A percentile compares a stretch with the other conserved stretches of the same genome.
Evolutionary conservation across 495 filamentous ascomycete genomes (phyloP).

Genomic region (Penicillium goetzii): DNA sequence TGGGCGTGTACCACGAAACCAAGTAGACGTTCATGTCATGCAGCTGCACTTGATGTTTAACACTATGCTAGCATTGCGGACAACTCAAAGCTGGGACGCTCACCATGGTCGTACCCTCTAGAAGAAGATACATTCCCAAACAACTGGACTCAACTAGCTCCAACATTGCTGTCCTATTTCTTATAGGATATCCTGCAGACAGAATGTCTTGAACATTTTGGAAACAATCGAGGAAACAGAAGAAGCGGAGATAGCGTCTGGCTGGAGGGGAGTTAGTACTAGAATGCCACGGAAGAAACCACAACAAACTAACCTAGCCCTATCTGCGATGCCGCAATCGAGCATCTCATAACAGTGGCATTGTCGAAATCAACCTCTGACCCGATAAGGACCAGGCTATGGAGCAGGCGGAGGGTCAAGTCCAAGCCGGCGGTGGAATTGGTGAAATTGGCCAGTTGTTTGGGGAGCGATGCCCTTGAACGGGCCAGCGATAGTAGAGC

Average conservation of each 20-base stretch:
- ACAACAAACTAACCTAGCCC: conserved; percentile 12
- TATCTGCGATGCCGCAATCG: conserved; percentile 23
- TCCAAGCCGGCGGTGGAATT: conserved; percentile 24
- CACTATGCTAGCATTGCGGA: not conserved
- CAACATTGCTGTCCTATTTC: conserved; percentile 9
- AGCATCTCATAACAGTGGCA: conserved; percentile 16
- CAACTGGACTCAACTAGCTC: conserved; percentile 19
- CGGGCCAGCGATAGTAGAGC: conserved; percentile 10
- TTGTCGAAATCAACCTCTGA: conserved; percentile 5
- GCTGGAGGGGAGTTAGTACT: conserved; percentile 10
- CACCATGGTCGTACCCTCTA: conserved; percentile 24
- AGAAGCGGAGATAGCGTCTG: conserved; percentile 25
- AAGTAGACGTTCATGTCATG: conserved; percentile 24
- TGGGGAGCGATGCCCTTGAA: conserved; percentile 15
- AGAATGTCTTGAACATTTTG: conserved; percentile 19
- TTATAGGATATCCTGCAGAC: not conserved
- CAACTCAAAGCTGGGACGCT: not conserved
- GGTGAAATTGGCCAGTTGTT: conserved; percentile 25
- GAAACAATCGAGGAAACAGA: conserved; percentile 22
- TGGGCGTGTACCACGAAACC: conserved; percentile 21
- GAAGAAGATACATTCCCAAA: conserved; percentile 21
- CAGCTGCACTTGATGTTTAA: conserved; percentile 13
- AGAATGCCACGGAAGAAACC: not conserved
- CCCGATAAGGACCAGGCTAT: conserved; percentile 19
- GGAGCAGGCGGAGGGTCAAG: conserved; percentile 22